Evolutionary conservation across 768 basidiomycete genomes (phyloP).

Genomic region (Pleurotus platypus): DNA sequence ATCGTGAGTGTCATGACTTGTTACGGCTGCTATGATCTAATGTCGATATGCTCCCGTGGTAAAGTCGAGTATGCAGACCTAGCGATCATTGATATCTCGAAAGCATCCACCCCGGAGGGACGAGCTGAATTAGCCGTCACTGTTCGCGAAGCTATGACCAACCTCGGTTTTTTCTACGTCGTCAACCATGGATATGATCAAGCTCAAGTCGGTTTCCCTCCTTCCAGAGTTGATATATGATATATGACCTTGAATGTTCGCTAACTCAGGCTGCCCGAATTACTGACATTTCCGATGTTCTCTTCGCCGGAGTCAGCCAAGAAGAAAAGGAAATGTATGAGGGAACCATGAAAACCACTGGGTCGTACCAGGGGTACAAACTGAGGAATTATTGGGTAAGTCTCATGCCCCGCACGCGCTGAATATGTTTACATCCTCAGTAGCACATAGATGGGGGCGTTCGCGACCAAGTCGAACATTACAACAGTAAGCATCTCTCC

Average conservation of each 20-base stretch:
- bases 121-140: constrained; percentile 33
- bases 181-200: constrained; percentile 42
- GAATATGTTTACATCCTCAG: background rate
- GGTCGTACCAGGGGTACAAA: constrained; percentile 56
- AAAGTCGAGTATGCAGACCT: constrained; percentile 43
- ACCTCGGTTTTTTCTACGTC: constrained; percentile 45
- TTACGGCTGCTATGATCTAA: background rate
- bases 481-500: constrained; percentile 43
- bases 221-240: background rate
- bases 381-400: constrained; percentile 49
- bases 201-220: constrained; percentile 26
- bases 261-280: constrained; percentile 36
- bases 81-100: constrained; percentile 47
- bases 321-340: constrained; percentile 40
- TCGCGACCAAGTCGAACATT: constrained; percentile 60
- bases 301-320: constrained; percentile 34
- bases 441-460: constrained; percentile 64
- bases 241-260: background rate
- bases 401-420: background rate
- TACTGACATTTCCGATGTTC: constrained; percentile 46
- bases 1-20: constrained; percentile 23
- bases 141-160: constrained; percentile 41
- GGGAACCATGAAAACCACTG: constrained; percentile 35
- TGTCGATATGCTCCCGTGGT: background rate
- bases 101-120: constrained; percentile 31